phyloP scores from a whole-genome alignment of 345 rosid species.

The Syzygium aromaticum region DNA sequence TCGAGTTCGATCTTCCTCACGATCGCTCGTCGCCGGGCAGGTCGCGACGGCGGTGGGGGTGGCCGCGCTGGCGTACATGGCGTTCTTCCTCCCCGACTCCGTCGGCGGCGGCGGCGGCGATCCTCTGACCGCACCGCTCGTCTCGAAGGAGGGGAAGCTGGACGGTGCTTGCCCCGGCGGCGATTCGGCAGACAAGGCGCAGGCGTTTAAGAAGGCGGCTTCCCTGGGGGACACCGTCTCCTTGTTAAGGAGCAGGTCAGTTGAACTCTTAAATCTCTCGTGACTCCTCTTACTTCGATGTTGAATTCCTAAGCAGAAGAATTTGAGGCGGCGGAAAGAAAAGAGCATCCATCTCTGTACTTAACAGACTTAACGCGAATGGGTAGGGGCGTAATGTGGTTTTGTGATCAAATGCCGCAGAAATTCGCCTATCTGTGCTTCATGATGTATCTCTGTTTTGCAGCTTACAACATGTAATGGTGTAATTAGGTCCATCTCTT shows the following conservation, averaged over 20 bases:
- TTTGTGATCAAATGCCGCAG: not conserved
- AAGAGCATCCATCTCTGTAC: not conserved
- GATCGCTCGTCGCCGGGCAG: conserved; percentile 6
- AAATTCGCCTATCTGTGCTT: not conserved
- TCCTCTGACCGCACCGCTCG: conserved; percentile 24
- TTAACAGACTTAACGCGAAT: not conserved
- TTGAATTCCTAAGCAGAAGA: not conserved
- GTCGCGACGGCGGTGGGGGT: conserved; percentile 47
- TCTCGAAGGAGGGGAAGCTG: conserved; percentile 20
- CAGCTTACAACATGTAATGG: not conserved
- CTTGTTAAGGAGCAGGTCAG: conserved; percentile 65
- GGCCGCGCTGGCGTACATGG: conserved; percentile 47
- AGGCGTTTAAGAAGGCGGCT: conserved; percentile 31
- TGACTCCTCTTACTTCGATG: not conserved
- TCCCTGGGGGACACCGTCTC: conserved; percentile 42
- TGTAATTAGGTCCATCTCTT: not conserved
- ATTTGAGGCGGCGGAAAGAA: not conserved
- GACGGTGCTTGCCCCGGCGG: conserved; percentile 10
- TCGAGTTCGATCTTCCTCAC: not conserved
- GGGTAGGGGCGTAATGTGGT: not conserved
- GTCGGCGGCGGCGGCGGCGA: conserved; percentile 14
- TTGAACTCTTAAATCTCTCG: not conserved
- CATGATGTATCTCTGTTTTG: not conserved
- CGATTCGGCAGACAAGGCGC: conserved; percentile 7
- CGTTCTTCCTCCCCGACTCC: conserved; percentile 61